Base-by-base conservation (phyloP, 1,284 basidiomycete genomes). In the Macrocystidia cucumis region DNA sequence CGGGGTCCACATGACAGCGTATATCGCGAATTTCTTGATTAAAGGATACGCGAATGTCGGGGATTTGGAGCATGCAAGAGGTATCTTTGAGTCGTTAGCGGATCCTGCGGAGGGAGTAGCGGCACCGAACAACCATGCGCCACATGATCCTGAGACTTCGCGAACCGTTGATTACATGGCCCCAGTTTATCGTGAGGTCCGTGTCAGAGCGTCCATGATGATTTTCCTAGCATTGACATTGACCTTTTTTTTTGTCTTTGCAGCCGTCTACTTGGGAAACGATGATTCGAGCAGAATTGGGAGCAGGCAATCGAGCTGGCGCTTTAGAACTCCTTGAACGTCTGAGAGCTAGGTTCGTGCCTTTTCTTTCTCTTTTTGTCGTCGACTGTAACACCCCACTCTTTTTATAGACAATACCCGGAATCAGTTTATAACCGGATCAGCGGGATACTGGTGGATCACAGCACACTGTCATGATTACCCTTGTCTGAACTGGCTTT, bases 21-120 rank as follows among this genome's bases (percentile, higher is more conserved):
- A 98, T 59, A 88, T 98, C 44, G 87, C 86, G 29, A 98, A 98
- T 60, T 69, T 89, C 42, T 63, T 97, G 47, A 98, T 98, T 65
- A 84, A 84, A 54, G 90, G 87, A 1, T 88, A 92, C 52, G 81
- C 92, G 0, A 69, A 77, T 18, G 71, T 72, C 5, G 82, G 83
- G 4, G 67, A 83, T 30, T 67, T 96, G 35, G 76, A 76, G 18
- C 63, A 71, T 29, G 79, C 92, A 0, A 68, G 92, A 22, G 60
- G 58, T 19, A 62, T 96, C 31, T 99, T 99, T 55, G 90, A 93
- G 56, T 61, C 67, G n/a, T 72, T 98, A 57, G 63, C 65, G n/a
- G 93, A 98, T 55, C 85, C 89, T 1, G 72, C 86, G 0, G 72
- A 74, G 26, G 95, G 95, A 34, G 71, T 95, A 8, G 93, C 93